A percentile compares a stretch with the other conserved stretches of the same genome.
Conservation (phyloP, 2,329 filamentous ascomycete genomes). For the Colletotrichum endophyticum region DNA sequence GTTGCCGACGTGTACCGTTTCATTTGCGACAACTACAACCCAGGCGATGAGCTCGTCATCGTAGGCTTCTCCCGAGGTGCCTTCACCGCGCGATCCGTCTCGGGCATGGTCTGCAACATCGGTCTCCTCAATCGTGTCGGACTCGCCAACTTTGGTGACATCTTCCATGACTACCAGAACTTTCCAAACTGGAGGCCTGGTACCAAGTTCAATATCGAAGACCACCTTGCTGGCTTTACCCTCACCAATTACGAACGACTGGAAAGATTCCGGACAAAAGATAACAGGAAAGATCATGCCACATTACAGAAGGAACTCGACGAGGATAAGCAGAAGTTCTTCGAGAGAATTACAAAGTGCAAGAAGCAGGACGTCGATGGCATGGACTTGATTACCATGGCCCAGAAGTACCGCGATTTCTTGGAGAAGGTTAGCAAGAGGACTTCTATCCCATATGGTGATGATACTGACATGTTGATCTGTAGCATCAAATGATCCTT, state of each 20-base stretch:
- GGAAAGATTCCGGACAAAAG: background rate
- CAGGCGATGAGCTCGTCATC: slow-evolving; percentile 37
- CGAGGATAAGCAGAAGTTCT: background rate
- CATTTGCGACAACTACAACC: slow-evolving; percentile 38
- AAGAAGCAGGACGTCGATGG: background rate
- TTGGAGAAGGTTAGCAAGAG: background rate
- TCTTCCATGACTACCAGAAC: slow-evolving; percentile 22
- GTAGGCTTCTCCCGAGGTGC: slow-evolving; percentile 41
- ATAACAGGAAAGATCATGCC: background rate
- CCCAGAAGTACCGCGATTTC: background rate
- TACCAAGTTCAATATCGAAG: background rate
- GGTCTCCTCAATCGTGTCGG: slow-evolving; percentile 20
- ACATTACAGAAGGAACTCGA: background rate
- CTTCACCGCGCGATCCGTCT: slow-evolving; percentile 40
- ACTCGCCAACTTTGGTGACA: slow-evolving; percentile 9
- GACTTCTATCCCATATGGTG: background rate
- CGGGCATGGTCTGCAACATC: slow-evolving; percentile 25
- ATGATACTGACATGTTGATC: background rate
- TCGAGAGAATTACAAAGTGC: background rate
- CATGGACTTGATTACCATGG: background rate
- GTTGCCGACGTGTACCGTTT: slow-evolving; percentile 41
- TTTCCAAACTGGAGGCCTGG: slow-evolving; percentile 1
- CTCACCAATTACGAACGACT: background rate
- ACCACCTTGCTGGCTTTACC: slow-evolving; percentile 10
- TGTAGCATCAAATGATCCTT: slow-evolving; percentile 8